Conservation (phyloP, 2,329 filamentous ascomycete species). For the Aspergillus versicolor region DNA sequence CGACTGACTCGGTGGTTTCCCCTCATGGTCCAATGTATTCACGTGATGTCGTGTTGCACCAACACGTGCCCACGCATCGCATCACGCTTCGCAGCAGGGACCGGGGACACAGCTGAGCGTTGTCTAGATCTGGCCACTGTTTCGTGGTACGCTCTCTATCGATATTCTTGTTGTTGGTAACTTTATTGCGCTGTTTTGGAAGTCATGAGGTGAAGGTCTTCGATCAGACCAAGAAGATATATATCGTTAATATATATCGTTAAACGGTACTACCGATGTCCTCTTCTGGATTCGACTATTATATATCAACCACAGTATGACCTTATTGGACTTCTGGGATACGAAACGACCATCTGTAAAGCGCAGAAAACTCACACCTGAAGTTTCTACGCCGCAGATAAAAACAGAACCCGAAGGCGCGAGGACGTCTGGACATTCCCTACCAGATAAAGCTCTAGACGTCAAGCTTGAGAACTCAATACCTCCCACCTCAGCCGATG, state of each 20-base stretch:
- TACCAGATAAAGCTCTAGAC: constrained; percentile 29
- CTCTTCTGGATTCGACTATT: neutral
- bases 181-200: neutral
- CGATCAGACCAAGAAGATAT: neutral
- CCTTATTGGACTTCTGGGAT: constrained; percentile 38
- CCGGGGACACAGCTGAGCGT: neutral
- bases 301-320: constrained; percentile 27
- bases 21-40: constrained; percentile 13
- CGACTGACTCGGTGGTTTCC: neutral
- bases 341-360: constrained; percentile 31
- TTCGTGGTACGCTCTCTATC: neutral
- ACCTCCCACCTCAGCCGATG: constrained; percentile 5
- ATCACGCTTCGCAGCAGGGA: neutral
- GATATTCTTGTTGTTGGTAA: neutral
- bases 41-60: constrained; percentile 31
- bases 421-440: constrained; percentile 5
- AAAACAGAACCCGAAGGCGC: constrained; percentile 1
- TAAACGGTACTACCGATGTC: neutral
- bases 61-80: constrained; percentile 16
- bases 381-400: neutral
- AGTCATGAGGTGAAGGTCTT: neutral
- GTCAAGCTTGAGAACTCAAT: constrained; percentile 33
- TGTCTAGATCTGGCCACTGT: neutral
- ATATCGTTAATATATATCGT: constrained; percentile 11
- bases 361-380: constrained; percentile 28